Evolutionary conservation across 148 eudicot species (phyloP).

Genomic region (Rhododendron kiyosumense): DNA sequence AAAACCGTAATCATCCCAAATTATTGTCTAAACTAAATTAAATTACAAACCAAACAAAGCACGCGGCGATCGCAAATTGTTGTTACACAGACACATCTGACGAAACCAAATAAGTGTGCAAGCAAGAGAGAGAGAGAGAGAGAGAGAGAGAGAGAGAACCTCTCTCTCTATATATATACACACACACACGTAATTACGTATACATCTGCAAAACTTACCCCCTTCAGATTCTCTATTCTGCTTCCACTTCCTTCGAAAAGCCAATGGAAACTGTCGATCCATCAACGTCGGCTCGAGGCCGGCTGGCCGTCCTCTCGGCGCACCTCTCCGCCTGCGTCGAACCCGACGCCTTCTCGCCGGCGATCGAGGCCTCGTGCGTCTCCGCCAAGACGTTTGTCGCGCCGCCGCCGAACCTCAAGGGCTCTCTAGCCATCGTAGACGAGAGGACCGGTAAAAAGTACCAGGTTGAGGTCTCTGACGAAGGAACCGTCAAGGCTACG

Average conservation of each 20-base stretch:
- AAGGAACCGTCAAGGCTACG: conserved; percentile 75
- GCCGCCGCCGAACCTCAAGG: conserved; percentile 77
- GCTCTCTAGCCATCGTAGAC: conserved; percentile 58
- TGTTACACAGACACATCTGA: too few relatives aligned
- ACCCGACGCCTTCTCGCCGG: conserved; percentile 19
- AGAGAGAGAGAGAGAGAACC: neutral
- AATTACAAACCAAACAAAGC: too few relatives aligned
- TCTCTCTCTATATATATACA: neutral
- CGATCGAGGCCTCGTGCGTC: conserved; percentile 37
- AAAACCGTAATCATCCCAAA: too few relatives aligned
- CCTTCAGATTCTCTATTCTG: neutral
- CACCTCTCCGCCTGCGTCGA: conserved; percentile 42
- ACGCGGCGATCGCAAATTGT: too few relatives aligned
- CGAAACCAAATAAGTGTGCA: neutral
- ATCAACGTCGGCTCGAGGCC: conserved; percentile 47
- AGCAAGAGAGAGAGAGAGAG: neutral
- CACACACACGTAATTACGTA: too few relatives aligned
- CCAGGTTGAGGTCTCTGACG: conserved; percentile 67
- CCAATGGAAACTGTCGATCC: conserved; percentile 38
- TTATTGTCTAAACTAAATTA: too few relatives aligned
- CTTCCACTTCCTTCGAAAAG: neutral
- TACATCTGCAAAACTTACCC: neutral
- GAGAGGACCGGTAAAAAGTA: conserved; percentile 80
- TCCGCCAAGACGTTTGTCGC: conserved; percentile 41
- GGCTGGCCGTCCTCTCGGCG: conserved; percentile 82